Evolutionary conservation across 257 asterid species (phyloP), one percentile per base, ranked within the genome.

Genomic region (Fraxinus quadrangulata): DNA sequence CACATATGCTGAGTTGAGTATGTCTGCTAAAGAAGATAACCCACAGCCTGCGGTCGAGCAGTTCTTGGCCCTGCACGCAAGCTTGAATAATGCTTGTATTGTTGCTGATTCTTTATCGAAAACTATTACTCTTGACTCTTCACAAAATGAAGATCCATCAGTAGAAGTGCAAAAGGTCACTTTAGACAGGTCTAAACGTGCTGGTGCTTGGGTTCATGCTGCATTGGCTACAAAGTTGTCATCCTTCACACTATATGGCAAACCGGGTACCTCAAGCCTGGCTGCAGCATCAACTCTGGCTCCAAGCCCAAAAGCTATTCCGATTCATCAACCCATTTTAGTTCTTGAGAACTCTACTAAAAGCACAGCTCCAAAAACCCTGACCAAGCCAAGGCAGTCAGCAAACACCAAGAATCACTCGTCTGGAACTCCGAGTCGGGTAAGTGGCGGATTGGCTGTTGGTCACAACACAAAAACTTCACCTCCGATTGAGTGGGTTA

Each of bases 21-120:
- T 92, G 40, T 87, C 94, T 1, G 97, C 98, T 1, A 90, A 86
- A 81, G 98, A 93, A 86, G 97, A 90, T 33, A 85, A 87, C 77
- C 97, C 99, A 11, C 99, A 92, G 84, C 97, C 97, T 28, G 94
- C 95, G 0, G 97, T 96, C 73, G 97, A 93, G 83, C 94, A 89
- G 82, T 96, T 96, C 87, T 84, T 96, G 75, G 83, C 85, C 9
- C 87, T 96, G 68, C 94, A 90, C 42, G 73, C 92, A 47, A 86
- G 79, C 76, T 84, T 96, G 91, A 92, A 81, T 79, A 90, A 85
- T 85, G 90, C 94, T 14, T 91, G 86, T 77, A 87, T 90, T 23
- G 77, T 86, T 71, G 91, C 94, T 36, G 92, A 96, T 82, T 88
- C 98, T 56, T 82, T 92, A 26, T 90, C 97, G 14, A 93, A 93